A percentile compares a stretch with the other conserved stretches of the same genome.
Evolutionary conservation across 1,284 basidiomycete species (phyloP).

Genomic region (Bondarzewia mesenterica): DNA sequence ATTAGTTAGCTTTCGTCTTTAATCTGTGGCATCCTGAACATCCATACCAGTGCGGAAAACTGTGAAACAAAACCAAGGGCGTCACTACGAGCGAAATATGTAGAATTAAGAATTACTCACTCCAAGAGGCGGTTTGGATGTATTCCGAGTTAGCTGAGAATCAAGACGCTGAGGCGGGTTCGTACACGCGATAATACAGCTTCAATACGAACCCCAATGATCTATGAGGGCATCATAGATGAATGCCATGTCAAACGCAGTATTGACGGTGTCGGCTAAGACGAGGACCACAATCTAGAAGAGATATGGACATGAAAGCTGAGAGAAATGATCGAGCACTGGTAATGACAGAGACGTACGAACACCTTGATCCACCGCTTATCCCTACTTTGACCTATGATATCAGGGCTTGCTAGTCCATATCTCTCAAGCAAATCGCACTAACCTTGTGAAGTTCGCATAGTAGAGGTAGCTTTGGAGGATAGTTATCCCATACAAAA

Average conservation of each 20-base stretch:
- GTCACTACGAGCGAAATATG: not conserved
- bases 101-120: not conserved
- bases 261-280: not conserved
- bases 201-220: not conserved
- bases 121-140: not conserved
- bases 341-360: not conserved
- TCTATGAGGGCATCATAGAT: not conserved
- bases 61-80: not conserved
- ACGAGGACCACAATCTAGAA: not conserved
- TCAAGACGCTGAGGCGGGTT: not conserved
- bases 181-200: too few species aligned
- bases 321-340: not conserved
- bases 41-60: not conserved
- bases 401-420: not conserved
- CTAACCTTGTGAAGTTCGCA: not conserved
- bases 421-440: not conserved
- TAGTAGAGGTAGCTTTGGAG: not conserved
- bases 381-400: not conserved
- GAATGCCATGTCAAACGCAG: slow-evolving; percentile 2
- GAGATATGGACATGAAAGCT: not conserved
- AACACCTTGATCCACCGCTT: not conserved
- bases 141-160: not conserved
- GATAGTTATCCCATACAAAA: not conserved
- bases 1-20: not conserved
- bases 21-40: not conserved